Conservation (phyloP, 2,329 filamentous ascomycete genomes). For the Diaporthe vexans region DNA sequence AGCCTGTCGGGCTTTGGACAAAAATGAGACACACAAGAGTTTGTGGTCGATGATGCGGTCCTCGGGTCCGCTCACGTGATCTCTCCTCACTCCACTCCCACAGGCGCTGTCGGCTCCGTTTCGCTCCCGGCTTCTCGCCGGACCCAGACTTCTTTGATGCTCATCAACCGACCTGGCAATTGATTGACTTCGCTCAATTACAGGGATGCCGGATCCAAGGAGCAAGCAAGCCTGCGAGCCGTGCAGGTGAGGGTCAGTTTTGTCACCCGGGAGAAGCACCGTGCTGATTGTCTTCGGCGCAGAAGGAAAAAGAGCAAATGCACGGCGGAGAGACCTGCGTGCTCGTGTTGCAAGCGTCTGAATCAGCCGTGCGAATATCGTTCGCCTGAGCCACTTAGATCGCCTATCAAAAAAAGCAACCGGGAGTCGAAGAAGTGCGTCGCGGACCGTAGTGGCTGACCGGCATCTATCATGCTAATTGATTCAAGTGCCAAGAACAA, state of each 20-base stretch:
- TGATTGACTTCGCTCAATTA: neutral
- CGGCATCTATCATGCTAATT: neutral
- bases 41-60: neutral
- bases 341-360: slow-evolving; percentile 2
- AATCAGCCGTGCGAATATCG: neutral
- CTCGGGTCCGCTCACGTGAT: neutral
- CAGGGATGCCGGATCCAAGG: neutral
- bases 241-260: neutral
- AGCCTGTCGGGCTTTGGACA: too few species aligned
- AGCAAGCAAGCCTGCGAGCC: slow-evolving; percentile 9
- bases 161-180: neutral
- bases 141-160: neutral
- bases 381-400: neutral
- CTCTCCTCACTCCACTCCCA: neutral
- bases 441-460: neutral
- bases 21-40: too few species aligned
- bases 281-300: neutral
- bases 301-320: slow-evolving; percentile 9
- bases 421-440: neutral
- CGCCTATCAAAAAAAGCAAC: neutral
- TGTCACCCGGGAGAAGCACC: neutral
- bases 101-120: neutral
- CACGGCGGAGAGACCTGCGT: neutral
- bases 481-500: neutral
- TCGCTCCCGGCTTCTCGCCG: neutral